phyloP scores from a whole-genome alignment of 495 filamentous ascomycete genomes.

The Lepidopterella palustris region DNA sequence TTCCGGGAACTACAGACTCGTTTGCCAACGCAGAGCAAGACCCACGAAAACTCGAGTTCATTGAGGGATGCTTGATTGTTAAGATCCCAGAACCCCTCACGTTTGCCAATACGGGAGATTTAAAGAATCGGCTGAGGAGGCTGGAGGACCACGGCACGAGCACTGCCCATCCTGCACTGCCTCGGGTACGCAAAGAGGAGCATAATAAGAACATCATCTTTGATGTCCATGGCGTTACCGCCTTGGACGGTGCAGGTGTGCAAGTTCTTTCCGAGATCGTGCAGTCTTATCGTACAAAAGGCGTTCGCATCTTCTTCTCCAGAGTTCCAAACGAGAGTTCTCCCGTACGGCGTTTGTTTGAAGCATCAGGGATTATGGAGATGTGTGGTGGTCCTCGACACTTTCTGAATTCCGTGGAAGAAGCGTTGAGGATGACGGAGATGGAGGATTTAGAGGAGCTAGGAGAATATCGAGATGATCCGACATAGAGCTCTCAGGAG shows the following conservation, averaged over 20 bases:
- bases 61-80: conserved; percentile 88
- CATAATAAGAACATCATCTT: conserved; percentile 89
- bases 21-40: conserved; percentile 87
- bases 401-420: conserved; percentile 76
- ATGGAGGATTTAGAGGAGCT: conserved; percentile 43
- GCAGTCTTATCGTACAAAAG: conserved; percentile 59
- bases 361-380: conserved; percentile 76
- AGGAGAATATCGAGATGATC: conserved; percentile 14
- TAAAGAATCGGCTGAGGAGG: conserved; percentile 74
- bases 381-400: conserved; percentile 64
- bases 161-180: conserved; percentile 79
- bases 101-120: conserved; percentile 91
- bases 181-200: conserved; percentile 61
- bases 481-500: neutral
- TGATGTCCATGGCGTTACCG: conserved; percentile 91
- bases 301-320: conserved; percentile 83
- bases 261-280: conserved; percentile 92
- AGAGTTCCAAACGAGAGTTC: conserved; percentile 57
- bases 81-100: conserved; percentile 96
- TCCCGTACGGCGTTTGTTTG: conserved; percentile 65
- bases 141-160: conserved; percentile 82
- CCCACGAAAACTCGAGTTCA: conserved; percentile 70
- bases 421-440: conserved; percentile 75
- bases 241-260: conserved; percentile 83
- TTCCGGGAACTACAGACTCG: conserved; percentile 64